A percentile compares a stretch with the other conserved stretches of the same genome.
Conservation (phyloP, 2,329 filamentous ascomycete genomes). For the Cladosporium sp. region DNA sequence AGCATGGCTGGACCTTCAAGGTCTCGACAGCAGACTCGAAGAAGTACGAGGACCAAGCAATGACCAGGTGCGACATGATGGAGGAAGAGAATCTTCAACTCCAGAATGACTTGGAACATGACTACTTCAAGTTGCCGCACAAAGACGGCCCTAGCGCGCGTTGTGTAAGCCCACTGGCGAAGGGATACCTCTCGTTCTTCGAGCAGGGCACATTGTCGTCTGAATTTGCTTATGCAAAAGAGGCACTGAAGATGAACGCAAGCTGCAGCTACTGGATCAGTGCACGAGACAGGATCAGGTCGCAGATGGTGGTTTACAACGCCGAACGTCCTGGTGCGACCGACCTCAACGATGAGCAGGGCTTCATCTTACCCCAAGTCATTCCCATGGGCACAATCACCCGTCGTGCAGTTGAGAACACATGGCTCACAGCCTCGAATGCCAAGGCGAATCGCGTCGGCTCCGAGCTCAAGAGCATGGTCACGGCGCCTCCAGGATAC, state of each 20-base stretch:
- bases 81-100: slow-evolving; percentile 65
- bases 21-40: slow-evolving; percentile 60
- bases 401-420: slow-evolving; percentile 89
- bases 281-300: slow-evolving; percentile 84
- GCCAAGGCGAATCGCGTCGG: slow-evolving; percentile 94
- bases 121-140: slow-evolving; percentile 92
- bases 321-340: slow-evolving; percentile 46
- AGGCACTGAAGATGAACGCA: slow-evolving; percentile 96
- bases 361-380: slow-evolving; percentile 89
- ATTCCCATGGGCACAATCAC: slow-evolving; percentile 99
- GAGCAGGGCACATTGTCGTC: slow-evolving; percentile 84
- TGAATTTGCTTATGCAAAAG: slow-evolving; percentile 84
- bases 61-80: slow-evolving; percentile 69
- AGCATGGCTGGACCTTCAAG: slow-evolving; percentile 87
- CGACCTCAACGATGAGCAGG: slow-evolving; percentile 42
- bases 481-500: slow-evolving; percentile 85
- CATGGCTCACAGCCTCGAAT: slow-evolving; percentile 96
- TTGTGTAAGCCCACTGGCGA: slow-evolving; percentile 84
- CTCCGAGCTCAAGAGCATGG: slow-evolving; percentile 95
- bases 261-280: slow-evolving; percentile 99
- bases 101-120: slow-evolving; percentile 59
- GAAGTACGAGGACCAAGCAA: slow-evolving; percentile 66
- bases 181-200: slow-evolving; percentile 85
- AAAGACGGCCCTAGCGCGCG: slow-evolving; percentile 86
- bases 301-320: slow-evolving; percentile 91